Conservation (phyloP, 2,329 filamentous ascomycete genomes). For the Stachybotrys chlorohalonatus region DNA sequence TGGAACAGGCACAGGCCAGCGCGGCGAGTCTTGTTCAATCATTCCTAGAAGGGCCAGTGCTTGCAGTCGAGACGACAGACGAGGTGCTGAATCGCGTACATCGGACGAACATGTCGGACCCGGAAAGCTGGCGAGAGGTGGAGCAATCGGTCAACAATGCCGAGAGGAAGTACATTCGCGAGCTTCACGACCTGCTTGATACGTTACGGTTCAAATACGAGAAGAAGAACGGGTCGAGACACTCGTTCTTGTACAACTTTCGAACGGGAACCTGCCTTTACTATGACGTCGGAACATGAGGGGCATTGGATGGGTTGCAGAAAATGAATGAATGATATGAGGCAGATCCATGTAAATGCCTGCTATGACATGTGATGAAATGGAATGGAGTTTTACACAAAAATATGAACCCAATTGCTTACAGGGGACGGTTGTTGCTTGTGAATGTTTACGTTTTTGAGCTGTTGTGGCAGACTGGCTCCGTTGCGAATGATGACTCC, state of each 20-base stretch:
- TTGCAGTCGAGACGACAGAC: slow-evolving; percentile 82
- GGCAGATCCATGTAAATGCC: neutral
- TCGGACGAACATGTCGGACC: slow-evolving; percentile 65
- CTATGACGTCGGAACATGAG: slow-evolving; percentile 58
- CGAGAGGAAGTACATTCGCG: slow-evolving; percentile 73
- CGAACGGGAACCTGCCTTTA: slow-evolving; percentile 75
- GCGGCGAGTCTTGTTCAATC: slow-evolving; percentile 56
- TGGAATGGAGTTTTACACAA: neutral
- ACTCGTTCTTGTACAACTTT: slow-evolving; percentile 89
- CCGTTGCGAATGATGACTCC: too few relatives aligned
- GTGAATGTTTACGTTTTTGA: too few relatives aligned
- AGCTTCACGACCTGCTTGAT: slow-evolving; percentile 69
- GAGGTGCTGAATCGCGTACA: slow-evolving; percentile 69
- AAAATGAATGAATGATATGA: neutral
- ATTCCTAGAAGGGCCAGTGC: slow-evolving; percentile 69
- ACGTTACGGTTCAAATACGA: slow-evolving; percentile 52
- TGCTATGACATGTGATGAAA: neutral
- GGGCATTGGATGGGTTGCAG: neutral
- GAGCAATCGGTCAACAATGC: slow-evolving; percentile 69
- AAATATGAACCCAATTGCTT: neutral
- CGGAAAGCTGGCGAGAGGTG: slow-evolving; percentile 73
- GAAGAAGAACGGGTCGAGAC: slow-evolving; percentile 45
- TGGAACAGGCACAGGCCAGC: slow-evolving; percentile 63
- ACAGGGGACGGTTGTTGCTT: too few relatives aligned
- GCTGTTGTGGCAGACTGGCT: too few relatives aligned